Percentiles rank a stretch among this genome's conserved stretches.
phyloP scores from a whole-genome alignment of 192 early-diverging fungal species.

The Mycoemilia scoparia region DNA sequence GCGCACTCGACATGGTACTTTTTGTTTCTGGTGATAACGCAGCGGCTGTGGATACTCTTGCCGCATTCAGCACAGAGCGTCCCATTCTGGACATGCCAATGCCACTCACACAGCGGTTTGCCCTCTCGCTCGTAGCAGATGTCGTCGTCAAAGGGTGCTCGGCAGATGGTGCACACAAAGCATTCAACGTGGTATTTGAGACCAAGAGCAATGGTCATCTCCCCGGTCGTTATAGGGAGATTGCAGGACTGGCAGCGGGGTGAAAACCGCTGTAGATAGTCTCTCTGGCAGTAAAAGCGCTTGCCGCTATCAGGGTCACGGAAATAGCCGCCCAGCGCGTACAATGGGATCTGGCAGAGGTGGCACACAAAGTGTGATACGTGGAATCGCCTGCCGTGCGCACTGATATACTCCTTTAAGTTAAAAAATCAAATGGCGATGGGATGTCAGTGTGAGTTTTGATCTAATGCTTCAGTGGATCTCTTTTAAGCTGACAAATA shows the following conservation, averaged over 20 bases:
- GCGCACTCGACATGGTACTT: slow-evolving; percentile 28
- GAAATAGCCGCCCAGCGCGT: slow-evolving; percentile 28
- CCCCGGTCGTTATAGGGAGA: slow-evolving; percentile 28
- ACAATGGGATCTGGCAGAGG: slow-evolving; percentile 29
- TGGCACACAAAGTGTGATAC: slow-evolving; percentile 27
- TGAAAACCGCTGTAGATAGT: slow-evolving; percentile 29
- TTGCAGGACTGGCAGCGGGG: slow-evolving; percentile 26
- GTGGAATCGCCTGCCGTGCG: slow-evolving; percentile 23
- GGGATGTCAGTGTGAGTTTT: too few species aligned
- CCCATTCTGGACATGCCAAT: slow-evolving; percentile 31
- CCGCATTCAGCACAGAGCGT: slow-evolving; percentile 28
- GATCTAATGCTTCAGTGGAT: too few species aligned
- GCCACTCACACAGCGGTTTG: slow-evolving; percentile 31
- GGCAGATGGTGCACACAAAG: slow-evolving; percentile 31
- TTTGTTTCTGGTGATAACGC: slow-evolving; percentile 27
- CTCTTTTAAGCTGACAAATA: too few species aligned
- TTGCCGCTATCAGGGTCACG: slow-evolving; percentile 14
- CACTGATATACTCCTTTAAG: slow-evolving; percentile 28
- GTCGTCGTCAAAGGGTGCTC: slow-evolving; percentile 30
- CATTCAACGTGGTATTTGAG: slow-evolving; percentile 30
- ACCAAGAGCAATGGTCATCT: slow-evolving; percentile 27
- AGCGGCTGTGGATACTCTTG: slow-evolving; percentile 27
- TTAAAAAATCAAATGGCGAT: too few species aligned
- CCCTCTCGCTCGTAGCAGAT: slow-evolving; percentile 30
- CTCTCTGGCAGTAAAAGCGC: slow-evolving; percentile 30